Percentiles rank a stretch among this genome's conserved stretches.
Evolutionary conservation across 331 rosid genomes (phyloP).

Genomic region (Stylosanthes scabra): DNA sequence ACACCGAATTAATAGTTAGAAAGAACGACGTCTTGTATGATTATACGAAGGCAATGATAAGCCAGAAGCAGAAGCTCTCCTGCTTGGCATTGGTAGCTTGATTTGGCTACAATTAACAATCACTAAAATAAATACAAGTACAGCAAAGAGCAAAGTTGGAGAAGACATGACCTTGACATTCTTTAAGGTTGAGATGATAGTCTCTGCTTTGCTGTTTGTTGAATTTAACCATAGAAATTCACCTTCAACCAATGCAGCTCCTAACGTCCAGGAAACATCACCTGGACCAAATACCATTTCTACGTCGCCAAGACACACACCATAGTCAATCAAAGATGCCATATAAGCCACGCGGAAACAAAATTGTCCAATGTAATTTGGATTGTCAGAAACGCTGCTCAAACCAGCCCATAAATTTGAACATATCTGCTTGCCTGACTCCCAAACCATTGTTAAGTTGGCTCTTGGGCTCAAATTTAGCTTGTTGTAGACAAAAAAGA

Average conservation of each 20-base stretch:
- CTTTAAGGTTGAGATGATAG: conserved; percentile 42
- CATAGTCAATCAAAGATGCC: conserved; percentile 80
- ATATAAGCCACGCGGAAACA: conserved; percentile 84
- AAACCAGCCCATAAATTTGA: conserved; percentile 61
- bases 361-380: conserved; percentile 54
- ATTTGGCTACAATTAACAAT: conserved; percentile 67
- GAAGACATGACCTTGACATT: conserved; percentile 53
- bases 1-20: conserved; percentile 35
- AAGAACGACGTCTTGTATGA: conserved; percentile 48
- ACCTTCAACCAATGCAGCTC: conserved; percentile 85
- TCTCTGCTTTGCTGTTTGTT: conserved; percentile 33
- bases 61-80: conserved; percentile 49
- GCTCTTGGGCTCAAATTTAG: conserved; percentile 72
- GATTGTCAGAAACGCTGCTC: conserved; percentile 50
- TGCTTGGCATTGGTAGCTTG: conserved; percentile 77
- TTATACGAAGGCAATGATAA: conserved; percentile 54
- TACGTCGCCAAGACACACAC: conserved; percentile 67
- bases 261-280: conserved; percentile 90
- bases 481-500: conserved; percentile 71
- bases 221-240: conserved; percentile 48
- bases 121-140: conserved; percentile 64
- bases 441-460: conserved; percentile 69
- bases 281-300: conserved; percentile 81
- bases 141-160: conserved; percentile 59
- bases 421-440: conserved; percentile 74